Base-by-base conservation (phyloP, 371 early-diverging fungal species). In the Coemansia sp. region DNA sequence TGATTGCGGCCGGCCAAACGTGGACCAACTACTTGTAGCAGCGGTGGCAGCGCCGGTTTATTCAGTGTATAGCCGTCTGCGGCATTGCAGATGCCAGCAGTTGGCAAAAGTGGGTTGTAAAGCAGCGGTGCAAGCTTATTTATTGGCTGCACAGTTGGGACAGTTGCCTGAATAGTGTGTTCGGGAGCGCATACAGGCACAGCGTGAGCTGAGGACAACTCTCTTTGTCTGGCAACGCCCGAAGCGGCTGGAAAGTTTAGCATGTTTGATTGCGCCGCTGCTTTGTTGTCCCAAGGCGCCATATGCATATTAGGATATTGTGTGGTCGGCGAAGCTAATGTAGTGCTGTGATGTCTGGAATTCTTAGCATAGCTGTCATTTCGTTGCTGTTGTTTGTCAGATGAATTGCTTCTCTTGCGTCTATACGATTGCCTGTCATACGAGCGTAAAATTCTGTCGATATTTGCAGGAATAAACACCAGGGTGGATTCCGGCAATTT, bases 381-480 rank as follows among this genome's bases (percentile, higher is more conserved):
- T 18, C n/a, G n/a, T 6, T 47, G 47, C 47, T 14, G 47, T 14
- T 5, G 14, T 47, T 47, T 47, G 47, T 18, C 18, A n/a, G 3
- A 4, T 5, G 18, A 6, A 6, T 16, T 16, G 47, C 47, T 47
- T 47, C 47, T 16, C 18, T 47, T 18, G 47, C 13, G 47, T n/a
- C 6, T 47, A 14, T 16, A n/a, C n/a, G 47, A 6, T n/a, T 47
- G 47, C 18, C 18, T 47, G 14, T 14, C 18, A n/a, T 47, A 47
- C n/a, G 47, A 47, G 47, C 47, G 47, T n/a, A 14, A 6, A 47
- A 47, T 47, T 14, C 6, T 5, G 47, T 47, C 47, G 5, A 47
- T 47, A 16, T 47, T 47, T n/a, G 47, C 47, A 14, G 47, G 47
- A 47, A 47, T n/a, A 47, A 47, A 47, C n/a, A 47, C 47, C 47